Percentiles rank a stretch among this genome's conserved stretches.
Conservation (phyloP, 805 yeast genomes). For the Sugiyamaella marilandica region DNA sequence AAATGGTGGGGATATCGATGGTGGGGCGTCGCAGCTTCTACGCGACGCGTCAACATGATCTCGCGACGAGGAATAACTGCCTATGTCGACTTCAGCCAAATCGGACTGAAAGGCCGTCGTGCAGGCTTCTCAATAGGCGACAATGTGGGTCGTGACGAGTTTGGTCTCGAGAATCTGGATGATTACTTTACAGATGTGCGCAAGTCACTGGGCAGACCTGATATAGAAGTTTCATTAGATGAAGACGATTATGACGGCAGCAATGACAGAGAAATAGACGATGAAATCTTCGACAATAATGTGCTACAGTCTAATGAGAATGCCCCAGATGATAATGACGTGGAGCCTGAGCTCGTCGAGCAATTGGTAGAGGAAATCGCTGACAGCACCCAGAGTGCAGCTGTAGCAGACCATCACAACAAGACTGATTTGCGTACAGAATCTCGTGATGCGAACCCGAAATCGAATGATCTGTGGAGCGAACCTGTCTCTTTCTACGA, state of each 20-base stretch:
- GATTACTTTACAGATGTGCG: slow-evolving; percentile 15
- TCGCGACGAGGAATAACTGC: neutral
- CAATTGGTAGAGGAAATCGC: too few relatives aligned
- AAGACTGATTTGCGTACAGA: too few relatives aligned
- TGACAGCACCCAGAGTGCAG: too few relatives aligned
- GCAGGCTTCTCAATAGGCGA: slow-evolving; percentile 18
- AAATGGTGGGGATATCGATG: too few relatives aligned
- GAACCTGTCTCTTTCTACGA: too few relatives aligned
- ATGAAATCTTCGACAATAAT: neutral
- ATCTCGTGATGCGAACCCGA: too few relatives aligned
- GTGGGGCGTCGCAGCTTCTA: neutral
- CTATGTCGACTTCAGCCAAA: slow-evolving; percentile 5
- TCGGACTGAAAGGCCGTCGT: slow-evolving; percentile 13
- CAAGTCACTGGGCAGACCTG: neutral
- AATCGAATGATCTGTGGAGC: too few relatives aligned
- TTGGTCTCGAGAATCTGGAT: slow-evolving; percentile 25
- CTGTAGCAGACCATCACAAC: too few relatives aligned
- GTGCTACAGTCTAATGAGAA: too few relatives aligned
- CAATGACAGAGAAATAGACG: slow-evolving; percentile 2
- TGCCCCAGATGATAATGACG: neutral
- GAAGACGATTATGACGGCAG: slow-evolving; percentile 2
- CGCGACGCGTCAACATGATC: neutral
- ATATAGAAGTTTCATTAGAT: neutral
- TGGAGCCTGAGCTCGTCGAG: neutral
- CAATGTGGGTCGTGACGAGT: slow-evolving; percentile 18